Evolutionary conservation across 2,329 filamentous ascomycete species (phyloP).

Genomic region (Epichloe coenophiala): DNA sequence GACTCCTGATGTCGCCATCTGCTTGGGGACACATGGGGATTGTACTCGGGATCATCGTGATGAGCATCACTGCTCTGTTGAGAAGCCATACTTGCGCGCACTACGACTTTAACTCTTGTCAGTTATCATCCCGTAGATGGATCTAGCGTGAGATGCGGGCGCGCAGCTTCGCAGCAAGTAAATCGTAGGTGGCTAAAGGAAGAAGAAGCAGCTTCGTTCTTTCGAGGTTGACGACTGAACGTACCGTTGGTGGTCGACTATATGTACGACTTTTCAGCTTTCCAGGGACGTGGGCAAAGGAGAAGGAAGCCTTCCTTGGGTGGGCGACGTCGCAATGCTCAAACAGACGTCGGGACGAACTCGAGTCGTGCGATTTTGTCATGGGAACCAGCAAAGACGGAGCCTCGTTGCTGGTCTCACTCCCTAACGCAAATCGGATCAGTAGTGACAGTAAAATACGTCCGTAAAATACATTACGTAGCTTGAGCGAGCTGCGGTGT

Average conservation of each 20-base stretch:
- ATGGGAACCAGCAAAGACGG: neutral
- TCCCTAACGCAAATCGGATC: too few relatives aligned
- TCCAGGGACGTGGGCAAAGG: neutral
- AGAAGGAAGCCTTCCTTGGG: neutral
- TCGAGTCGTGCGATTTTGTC: neutral
- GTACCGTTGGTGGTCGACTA: neutral
- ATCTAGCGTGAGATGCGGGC: neutral
- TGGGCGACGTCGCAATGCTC: neutral
- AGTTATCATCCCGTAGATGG: neutral
- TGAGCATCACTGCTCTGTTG: conserved; percentile 2
- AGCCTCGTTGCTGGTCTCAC: too few relatives aligned
- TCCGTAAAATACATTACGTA: too few relatives aligned
- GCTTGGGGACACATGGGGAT: conserved; percentile 42
- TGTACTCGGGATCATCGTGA: conserved; percentile 16
- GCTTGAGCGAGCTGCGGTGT: too few relatives aligned
- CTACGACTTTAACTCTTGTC: neutral
- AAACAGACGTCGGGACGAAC: neutral
- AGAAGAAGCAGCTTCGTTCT: neutral
- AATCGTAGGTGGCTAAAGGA: neutral
- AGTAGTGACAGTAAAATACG: too few relatives aligned
- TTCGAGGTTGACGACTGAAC: neutral
- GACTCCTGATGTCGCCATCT: conserved; percentile 54
- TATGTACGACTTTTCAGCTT: too few relatives aligned
- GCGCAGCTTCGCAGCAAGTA: neutral
- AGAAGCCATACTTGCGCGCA: conserved; percentile 1